Base-by-base conservation (phyloP, 176 grass and related monocot genomes). In the Phragmites australis region DNA sequence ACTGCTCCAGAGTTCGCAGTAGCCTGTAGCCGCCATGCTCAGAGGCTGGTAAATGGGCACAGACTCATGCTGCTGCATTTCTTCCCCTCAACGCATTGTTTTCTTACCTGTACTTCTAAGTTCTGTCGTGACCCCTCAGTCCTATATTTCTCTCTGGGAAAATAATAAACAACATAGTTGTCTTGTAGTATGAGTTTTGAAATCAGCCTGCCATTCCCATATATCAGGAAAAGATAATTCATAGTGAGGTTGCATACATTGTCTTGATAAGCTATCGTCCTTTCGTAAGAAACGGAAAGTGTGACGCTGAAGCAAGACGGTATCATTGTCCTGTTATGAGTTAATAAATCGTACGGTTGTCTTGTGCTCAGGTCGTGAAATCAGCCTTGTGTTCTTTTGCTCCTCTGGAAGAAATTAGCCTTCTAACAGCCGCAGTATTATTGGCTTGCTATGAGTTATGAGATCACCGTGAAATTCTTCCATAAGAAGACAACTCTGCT, bases 191-290 rank as follows among this genome's bases (percentile, higher is more conserved):
- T 26, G 82, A 64, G 61, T 66, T 69, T 31, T 3, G 61, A 49
- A 92, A 9, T 22, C 32, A 73, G n/a, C 86, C 48, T 53, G 84
- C 48, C 72, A 83, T 83, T 62, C 74, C 9, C 55, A 45, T 47
- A 27, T 19, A 43, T 2, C 16, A 46, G 9, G 42, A 45, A 57
- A 29, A 23, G 18, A 17, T 42, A 53, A 0, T 17, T 40, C 9
- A 25, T 14, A 10, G 6, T 59, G 39, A 34, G 1, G 23, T 14
- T 61, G 40, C 43, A 26, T 26, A 2, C 3, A 58, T 26, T 26
- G 23, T 43, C 18, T 66, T 70, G 25, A 30, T 27, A 70, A 70
- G 44, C 15, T 70, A 27, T 31, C 68, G n/a, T n/a, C n/a, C 22
- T 73, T 31, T 71, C 8, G 26, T 23, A 71, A 49, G 42, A 40